These are phyloP conservation scores for Linum lewisii DNA, from an alignment of 345 rosid species.

Conservation along the genomic window DNA sequence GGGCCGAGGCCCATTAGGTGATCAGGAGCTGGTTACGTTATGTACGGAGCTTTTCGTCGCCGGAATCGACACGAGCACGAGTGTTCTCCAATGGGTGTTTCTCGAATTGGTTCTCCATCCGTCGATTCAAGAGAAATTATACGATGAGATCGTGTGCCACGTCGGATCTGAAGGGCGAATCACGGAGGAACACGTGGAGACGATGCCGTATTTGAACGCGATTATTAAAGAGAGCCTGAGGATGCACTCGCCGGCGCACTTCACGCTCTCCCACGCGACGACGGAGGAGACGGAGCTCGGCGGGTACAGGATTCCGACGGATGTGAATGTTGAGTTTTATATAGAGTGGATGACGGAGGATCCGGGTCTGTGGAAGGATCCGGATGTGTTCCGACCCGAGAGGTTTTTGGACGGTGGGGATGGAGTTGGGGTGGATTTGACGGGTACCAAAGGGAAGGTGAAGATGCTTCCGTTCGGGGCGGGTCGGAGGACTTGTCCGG, in stretches of 20 bases:
- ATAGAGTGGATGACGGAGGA: conserved; percentile 90
- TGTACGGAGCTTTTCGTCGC: conserved; percentile 80
- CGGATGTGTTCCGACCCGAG: conserved; percentile 64
- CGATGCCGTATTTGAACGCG: conserved; percentile 14
- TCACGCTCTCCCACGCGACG: conserved; percentile 69
- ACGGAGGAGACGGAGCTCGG: conserved; percentile 61
- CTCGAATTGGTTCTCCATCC: conserved; percentile 55
- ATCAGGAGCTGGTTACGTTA: conserved; percentile 75
- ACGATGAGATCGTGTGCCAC: conserved; percentile 40
- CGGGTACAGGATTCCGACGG: conserved; percentile 62
- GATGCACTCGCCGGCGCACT: conserved; percentile 37
- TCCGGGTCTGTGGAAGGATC: conserved; percentile 67
- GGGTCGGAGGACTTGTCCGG: conserved; percentile 90
- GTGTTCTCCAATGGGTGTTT: conserved; percentile 74
- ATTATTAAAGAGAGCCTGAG: conserved; percentile 16
- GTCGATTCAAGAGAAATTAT: conserved; percentile 56
- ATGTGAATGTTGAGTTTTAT: conserved; percentile 68
- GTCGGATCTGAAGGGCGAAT: conserved; percentile 33
- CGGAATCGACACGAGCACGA: conserved; percentile 90
- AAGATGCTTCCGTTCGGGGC: conserved; percentile 88
- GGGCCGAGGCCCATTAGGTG: conserved; percentile 42
- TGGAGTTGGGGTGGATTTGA: conserved; percentile 63
- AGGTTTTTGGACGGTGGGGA: conserved; percentile 60
- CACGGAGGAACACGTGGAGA: conserved; percentile 13
- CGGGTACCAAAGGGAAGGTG: conserved; percentile 59